Conservation (phyloP, 345 rosid genomes). For the Pistacia atlantica region DNA sequence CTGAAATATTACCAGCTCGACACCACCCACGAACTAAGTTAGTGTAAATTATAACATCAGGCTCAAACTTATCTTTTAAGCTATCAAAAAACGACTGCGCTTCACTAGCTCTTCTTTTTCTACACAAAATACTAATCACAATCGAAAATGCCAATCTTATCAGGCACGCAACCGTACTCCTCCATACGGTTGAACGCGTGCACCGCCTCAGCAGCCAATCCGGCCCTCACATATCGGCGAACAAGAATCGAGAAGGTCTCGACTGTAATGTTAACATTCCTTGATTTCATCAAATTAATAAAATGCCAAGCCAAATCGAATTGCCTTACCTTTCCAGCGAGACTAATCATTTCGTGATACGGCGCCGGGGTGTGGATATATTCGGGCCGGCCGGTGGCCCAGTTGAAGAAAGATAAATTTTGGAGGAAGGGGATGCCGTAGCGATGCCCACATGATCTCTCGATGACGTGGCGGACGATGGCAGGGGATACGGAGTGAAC, state of each 20-base stretch:
- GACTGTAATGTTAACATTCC: slow-evolving; percentile 50
- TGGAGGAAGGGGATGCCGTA: slow-evolving; percentile 81
- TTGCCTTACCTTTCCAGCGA: slow-evolving; percentile 75
- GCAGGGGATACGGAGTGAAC: slow-evolving; percentile 43
- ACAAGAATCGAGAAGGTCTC: slow-evolving; percentile 71
- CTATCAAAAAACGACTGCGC: slow-evolving; percentile 80
- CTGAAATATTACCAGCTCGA: slow-evolving; percentile 63
- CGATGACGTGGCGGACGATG: slow-evolving; percentile 56
- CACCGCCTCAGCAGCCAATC: slow-evolving; percentile 84
- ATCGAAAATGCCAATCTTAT: slow-evolving; percentile 75
- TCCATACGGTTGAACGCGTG: slow-evolving; percentile 93
- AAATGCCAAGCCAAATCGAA: slow-evolving; percentile 83
- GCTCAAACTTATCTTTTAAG: slow-evolving; percentile 61
- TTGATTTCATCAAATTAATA: slow-evolving; percentile 69
- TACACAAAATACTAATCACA: slow-evolving; percentile 65
- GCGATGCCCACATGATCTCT: slow-evolving; percentile 65
- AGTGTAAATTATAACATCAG: slow-evolving; percentile 77
- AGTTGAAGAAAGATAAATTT: slow-evolving; percentile 80
- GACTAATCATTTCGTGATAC: slow-evolving; percentile 84
- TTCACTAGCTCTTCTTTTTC: slow-evolving; percentile 73
- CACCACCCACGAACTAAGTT: slow-evolving; percentile 89
- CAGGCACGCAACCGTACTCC: slow-evolving; percentile 79
- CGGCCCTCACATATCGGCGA: slow-evolving; percentile 88
- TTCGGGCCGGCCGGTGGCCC: slow-evolving; percentile 52
- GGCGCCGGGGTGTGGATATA: slow-evolving; percentile 51